A percentile compares a stretch with the other conserved stretches of the same genome.
phyloP scores from a whole-genome alignment of 2,329 filamentous ascomycete species.

The Fusarium sp. region DNA sequence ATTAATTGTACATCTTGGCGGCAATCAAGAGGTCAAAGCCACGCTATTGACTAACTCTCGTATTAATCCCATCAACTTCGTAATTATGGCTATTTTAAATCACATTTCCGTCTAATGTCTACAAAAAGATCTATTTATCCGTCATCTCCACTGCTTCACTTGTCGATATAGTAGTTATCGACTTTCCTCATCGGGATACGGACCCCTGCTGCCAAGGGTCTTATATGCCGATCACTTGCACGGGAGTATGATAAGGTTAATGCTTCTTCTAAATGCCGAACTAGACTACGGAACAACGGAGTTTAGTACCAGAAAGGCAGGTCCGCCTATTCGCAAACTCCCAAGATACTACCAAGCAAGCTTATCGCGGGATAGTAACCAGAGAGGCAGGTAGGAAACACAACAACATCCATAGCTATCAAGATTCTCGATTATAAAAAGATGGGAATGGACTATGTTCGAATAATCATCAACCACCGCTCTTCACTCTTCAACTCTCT shows the following conservation, averaged over 20 bases:
- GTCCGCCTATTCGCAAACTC: background rate
- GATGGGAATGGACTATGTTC: background rate
- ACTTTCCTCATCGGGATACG: conserved; percentile 27
- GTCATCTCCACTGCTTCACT: conserved; percentile 13
- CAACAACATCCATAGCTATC: background rate
- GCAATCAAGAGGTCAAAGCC: background rate
- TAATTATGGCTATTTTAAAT: background rate
- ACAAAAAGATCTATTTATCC: background rate
- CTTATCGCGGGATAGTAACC: conserved; percentile 20
- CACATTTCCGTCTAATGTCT: background rate
- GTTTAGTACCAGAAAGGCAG: conserved; percentile 24
- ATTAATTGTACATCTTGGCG: background rate
- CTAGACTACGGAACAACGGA: conserved; percentile 27
- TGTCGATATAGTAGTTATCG: conserved; percentile 18
- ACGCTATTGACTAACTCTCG: fast-evolving
- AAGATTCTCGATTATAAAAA: conserved; percentile 18
- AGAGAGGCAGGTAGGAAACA: conserved; percentile 12
- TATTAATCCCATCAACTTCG: background rate
- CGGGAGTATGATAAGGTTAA: conserved; percentile 31
- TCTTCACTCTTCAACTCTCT: conserved; percentile 30
- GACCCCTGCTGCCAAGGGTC: conserved; percentile 22
- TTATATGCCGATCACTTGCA: conserved; percentile 26
- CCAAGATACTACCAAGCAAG: conserved; percentile 13
- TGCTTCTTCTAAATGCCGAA: conserved; percentile 21
- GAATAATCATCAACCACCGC: background rate